Evolutionary conservation across 805 yeast species (phyloP).

Genomic region (Yarrowia sp.): DNA sequence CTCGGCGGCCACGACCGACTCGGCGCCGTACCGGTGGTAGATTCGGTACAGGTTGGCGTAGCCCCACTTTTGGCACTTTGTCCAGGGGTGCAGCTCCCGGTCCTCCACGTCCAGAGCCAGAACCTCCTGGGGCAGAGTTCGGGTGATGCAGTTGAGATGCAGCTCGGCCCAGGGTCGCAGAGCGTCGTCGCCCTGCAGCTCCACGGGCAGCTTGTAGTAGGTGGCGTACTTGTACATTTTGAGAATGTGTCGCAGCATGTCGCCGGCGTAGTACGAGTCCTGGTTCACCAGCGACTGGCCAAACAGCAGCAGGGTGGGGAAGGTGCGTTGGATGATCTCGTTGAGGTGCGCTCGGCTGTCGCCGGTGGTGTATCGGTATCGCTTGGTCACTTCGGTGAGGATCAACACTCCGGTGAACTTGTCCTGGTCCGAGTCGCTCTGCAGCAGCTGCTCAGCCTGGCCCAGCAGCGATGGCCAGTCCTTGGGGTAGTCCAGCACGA

Average conservation of each 20-base stretch:
- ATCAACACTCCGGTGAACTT: constrained; percentile 69
- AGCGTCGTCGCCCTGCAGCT: constrained; percentile 61
- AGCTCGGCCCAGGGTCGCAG: constrained; percentile 76
- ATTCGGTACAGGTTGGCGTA: constrained; percentile 59
- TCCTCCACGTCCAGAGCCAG: constrained; percentile 61
- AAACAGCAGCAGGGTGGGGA: constrained; percentile 70
- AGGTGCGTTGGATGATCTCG: constrained; percentile 60
- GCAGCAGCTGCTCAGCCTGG: constrained; percentile 56
- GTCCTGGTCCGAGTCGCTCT: constrained; percentile 52
- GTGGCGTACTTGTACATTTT: constrained; percentile 82
- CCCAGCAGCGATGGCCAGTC: constrained; percentile 64
- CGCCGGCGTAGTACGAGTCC: constrained; percentile 60
- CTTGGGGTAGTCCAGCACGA: constrained; percentile 58
- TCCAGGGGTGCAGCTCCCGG: constrained; percentile 64
- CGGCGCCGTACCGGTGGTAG: constrained; percentile 56
- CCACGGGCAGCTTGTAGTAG: constrained; percentile 66
- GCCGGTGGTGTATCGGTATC: constrained; percentile 74
- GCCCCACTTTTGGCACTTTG: constrained; percentile 87
- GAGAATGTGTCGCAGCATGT: constrained; percentile 73
- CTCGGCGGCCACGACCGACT: constrained; percentile 46
- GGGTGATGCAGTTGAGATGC: constrained; percentile 70
- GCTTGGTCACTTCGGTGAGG: constrained; percentile 63
- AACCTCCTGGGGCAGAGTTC: constrained; percentile 63
- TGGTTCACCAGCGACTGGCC: constrained; percentile 62
- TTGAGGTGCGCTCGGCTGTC: constrained; percentile 62